Conservation (phyloP, 495 filamentous ascomycete species). For the Cryomyces minteri region DNA sequence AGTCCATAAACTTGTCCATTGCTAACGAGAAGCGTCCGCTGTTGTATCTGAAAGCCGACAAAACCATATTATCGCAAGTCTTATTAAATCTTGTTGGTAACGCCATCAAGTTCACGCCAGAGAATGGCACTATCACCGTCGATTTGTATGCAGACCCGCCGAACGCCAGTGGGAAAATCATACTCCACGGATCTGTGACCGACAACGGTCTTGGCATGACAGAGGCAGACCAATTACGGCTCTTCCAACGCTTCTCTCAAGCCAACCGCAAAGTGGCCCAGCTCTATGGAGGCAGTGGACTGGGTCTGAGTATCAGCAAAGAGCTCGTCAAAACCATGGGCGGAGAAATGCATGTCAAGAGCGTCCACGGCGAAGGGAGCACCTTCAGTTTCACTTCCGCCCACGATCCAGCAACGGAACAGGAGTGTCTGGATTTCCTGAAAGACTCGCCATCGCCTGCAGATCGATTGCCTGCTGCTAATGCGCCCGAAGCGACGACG, state of each 20-base stretch:
- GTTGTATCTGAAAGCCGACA: conserved; percentile 92
- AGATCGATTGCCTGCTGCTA: no score
- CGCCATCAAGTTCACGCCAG: conserved; percentile 91
- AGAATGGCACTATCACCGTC: conserved; percentile 88
- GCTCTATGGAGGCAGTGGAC: conserved; percentile 88
- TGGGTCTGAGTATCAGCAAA: conserved; percentile 95
- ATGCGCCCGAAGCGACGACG: no score
- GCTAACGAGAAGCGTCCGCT: conserved; percentile 85
- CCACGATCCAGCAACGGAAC: no score
- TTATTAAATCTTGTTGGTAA: conserved; percentile 71
- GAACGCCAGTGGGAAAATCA: conserved; percentile 59
- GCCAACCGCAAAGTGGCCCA: conserved; percentile 94
- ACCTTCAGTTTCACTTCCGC: conserved; percentile 97
- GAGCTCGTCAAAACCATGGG: conserved; percentile 92
- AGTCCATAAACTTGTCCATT: conserved; percentile 83
- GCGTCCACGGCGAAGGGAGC: conserved; percentile 80
- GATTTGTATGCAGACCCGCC: conserved; percentile 64
- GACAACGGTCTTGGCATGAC: conserved; percentile 97
- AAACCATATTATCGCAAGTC: conserved; percentile 90
- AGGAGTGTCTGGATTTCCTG: no score
- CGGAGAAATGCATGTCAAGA: conserved; percentile 92
- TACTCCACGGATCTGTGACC: conserved; percentile 88
- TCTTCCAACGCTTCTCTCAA: conserved; percentile 99
- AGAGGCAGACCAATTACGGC: conserved; percentile 85
- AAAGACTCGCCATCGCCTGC: no score